Evolutionary conservation across 2,329 filamentous ascomycete genomes (phyloP).

Genomic region (Aspergillus pseudoterreus): DNA sequence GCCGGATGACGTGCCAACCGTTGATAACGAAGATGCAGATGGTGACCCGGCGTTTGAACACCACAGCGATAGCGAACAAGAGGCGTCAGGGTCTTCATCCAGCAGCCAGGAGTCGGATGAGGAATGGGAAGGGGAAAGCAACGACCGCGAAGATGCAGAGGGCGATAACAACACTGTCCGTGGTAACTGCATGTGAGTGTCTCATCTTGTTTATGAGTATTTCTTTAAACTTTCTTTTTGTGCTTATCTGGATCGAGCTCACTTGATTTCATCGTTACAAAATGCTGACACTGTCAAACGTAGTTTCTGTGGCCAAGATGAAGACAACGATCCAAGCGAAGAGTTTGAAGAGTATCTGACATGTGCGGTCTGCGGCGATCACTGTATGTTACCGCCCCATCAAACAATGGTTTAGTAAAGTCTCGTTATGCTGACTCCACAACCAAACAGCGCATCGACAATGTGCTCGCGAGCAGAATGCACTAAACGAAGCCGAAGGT

Average conservation of each 20-base stretch:
- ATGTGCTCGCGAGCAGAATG: conserved; percentile 73
- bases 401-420: conserved; percentile 25
- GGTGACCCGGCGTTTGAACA: conserved; percentile 43
- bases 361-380: conserved; percentile 75
- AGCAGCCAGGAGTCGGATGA: conserved; percentile 56
- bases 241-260: neutral
- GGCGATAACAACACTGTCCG: conserved; percentile 46
- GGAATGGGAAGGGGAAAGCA: conserved; percentile 48
- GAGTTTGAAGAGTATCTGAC: conserved; percentile 76
- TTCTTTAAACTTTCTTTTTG: neutral
- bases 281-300: conserved; percentile 26
- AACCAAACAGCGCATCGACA: conserved; percentile 74
- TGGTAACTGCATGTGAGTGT: conserved; percentile 61
- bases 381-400: conserved; percentile 59
- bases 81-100: conserved; percentile 33
- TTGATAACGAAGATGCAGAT: conserved; percentile 37
- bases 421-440: conserved; percentile 37
- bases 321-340: conserved; percentile 76
- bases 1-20: conserved; percentile 25
- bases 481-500: conserved; percentile 63
- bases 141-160: conserved; percentile 43
- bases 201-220: conserved; percentile 14
- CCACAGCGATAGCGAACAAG: conserved; percentile 38
- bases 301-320: conserved; percentile 78
- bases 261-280: neutral